Evolutionary conservation across 305 asterid species (phyloP).

Genomic region (Fraxinus greggii): DNA sequence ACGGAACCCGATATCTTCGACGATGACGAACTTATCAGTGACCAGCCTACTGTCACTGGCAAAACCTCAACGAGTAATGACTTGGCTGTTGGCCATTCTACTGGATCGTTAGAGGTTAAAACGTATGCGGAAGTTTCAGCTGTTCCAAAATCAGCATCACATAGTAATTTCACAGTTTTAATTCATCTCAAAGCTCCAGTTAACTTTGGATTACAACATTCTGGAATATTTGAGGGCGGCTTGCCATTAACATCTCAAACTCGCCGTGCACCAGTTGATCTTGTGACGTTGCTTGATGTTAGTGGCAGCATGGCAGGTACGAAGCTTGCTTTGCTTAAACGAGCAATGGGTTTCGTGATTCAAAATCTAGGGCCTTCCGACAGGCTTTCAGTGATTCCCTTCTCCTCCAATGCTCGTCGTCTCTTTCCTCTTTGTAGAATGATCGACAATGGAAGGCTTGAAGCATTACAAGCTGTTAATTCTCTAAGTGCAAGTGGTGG

Average conservation of each 20-base stretch:
- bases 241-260: slow-evolving; percentile 16
- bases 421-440: slow-evolving; percentile 79
- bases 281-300: slow-evolving; percentile 83
- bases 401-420: slow-evolving; percentile 82
- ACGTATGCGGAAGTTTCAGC: slow-evolving; percentile 65
- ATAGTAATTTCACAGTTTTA: slow-evolving; percentile 50
- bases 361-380: slow-evolving; percentile 77
- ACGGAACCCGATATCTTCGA: slow-evolving; percentile 54
- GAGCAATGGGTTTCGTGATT: slow-evolving; percentile 92
- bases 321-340: slow-evolving; percentile 79
- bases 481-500: slow-evolving; percentile 79
- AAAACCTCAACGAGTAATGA: slow-evolving; percentile 19
- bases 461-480: slow-evolving; percentile 75
- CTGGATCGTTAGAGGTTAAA: slow-evolving; percentile 44
- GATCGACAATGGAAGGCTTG: slow-evolving; percentile 62
- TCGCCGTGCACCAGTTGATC: slow-evolving; percentile 75
- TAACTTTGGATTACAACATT: slow-evolving; percentile 23
- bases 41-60: slow-evolving; percentile 14
- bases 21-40: slow-evolving; percentile 59
- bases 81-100: slow-evolving; percentile 9
- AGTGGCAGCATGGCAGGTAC: slow-evolving; percentile 99
- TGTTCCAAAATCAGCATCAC: slow-evolving; percentile 42
- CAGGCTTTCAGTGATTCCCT: slow-evolving; percentile 81
- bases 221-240: slow-evolving; percentile 12
- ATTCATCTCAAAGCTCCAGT: slow-evolving; percentile 77